Conservation (phyloP, 2,329 filamentous ascomycete species). For the Zymoseptoria passerinii region DNA sequence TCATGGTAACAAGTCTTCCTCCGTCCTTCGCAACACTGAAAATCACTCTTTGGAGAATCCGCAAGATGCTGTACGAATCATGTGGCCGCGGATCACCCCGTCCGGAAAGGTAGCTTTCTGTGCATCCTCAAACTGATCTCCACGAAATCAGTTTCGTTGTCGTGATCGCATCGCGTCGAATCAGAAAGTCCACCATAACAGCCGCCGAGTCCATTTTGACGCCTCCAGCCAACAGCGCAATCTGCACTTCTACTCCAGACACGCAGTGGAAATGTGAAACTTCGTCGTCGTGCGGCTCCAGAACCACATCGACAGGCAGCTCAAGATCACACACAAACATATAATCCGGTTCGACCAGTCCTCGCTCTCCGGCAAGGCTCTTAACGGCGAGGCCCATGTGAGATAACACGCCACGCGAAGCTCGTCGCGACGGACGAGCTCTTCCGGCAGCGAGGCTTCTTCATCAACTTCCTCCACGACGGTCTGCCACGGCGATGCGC, state of each 20-base stretch:
- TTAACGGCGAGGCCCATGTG: slow-evolving; percentile 74
- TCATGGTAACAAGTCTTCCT: too few species aligned
- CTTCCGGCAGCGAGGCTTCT: slow-evolving; percentile 70
- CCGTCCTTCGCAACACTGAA: too few species aligned
- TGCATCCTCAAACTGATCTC: slow-evolving; percentile 68
- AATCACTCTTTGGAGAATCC: background rate
- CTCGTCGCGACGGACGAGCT: slow-evolving; percentile 54
- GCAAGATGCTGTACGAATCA: background rate
- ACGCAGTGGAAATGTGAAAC: slow-evolving; percentile 74
- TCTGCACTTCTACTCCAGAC: slow-evolving; percentile 63
- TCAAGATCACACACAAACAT: slow-evolving; percentile 86
- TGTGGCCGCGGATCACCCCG: slow-evolving; percentile 4
- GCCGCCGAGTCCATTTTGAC: slow-evolving; percentile 94
- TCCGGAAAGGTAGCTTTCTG: slow-evolving; percentile 64
- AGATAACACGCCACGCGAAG: slow-evolving; percentile 60
- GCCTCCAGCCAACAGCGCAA: slow-evolving; percentile 57
- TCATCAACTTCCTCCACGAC: slow-evolving; percentile 79
- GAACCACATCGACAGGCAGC: slow-evolving; percentile 58
- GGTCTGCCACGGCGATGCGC: slow-evolving; percentile 72
- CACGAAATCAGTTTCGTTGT: slow-evolving; percentile 69
- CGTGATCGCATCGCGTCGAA: slow-evolving; percentile 75
- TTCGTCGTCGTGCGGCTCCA: slow-evolving; percentile 75
- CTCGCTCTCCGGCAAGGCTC: slow-evolving; percentile 67
- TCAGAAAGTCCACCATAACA: slow-evolving; percentile 77
- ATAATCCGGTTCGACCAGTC: slow-evolving; percentile 76